Percentiles rank a stretch among this genome's conserved stretches.
Conservation (phyloP, 75 land plant genomes). For the Picea sitchensis region DNA sequence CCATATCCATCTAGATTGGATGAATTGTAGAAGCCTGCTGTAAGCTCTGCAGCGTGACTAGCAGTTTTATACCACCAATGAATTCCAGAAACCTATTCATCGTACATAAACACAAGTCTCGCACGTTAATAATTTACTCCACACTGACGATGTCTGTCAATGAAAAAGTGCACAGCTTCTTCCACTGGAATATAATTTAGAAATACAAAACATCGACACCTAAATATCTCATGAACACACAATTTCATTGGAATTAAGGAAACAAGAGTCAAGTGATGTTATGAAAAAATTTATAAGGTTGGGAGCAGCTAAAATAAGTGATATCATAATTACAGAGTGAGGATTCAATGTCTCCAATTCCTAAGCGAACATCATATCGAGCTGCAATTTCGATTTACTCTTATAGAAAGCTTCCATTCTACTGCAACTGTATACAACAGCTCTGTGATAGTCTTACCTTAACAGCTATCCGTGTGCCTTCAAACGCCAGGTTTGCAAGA, state of each 20-base stretch:
- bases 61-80: constrained; percentile 90
- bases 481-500: constrained; percentile 76
- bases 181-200: not conserved
- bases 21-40: constrained; percentile 86
- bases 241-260: not conserved
- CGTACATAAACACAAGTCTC: not conserved
- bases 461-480: constrained; percentile 62
- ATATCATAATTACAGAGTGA: not conserved
- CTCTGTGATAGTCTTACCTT: constrained; percentile 50
- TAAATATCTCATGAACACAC: not conserved
- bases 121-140: not conserved
- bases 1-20: constrained; percentile 76
- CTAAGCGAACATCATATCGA: not conserved
- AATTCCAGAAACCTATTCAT: constrained; percentile 70
- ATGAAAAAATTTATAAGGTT: not conserved
- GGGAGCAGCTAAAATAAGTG: not conserved
- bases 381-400: not conserved
- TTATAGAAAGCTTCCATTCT: not conserved
- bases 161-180: not conserved
- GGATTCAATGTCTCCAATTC: not conserved
- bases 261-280: not conserved
- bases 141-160: not conserved
- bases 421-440: not conserved
- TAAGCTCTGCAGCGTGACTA: constrained; percentile 91
- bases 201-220: not conserved